Evolutionary conservation across 176 grass and related monocot species (phyloP).

Genomic region (Juncus inflexus): DNA sequence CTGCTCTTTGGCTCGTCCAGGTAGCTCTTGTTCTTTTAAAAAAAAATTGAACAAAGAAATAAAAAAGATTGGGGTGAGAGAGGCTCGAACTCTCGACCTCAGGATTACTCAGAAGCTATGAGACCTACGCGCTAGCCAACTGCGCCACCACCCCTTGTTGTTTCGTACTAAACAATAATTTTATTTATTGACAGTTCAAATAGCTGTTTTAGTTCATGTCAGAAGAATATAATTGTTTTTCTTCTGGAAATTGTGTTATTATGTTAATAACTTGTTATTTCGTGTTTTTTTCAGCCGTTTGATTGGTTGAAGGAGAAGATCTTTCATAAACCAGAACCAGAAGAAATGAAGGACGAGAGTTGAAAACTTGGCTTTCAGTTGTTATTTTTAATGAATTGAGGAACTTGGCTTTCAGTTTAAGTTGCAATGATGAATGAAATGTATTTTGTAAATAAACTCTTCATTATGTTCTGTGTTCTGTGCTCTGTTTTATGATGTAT

Average conservation of each 20-base stretch:
- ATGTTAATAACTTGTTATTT: neutral
- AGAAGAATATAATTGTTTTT: too few species aligned
- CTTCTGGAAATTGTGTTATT: neutral
- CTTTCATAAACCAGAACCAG: slow-evolving; percentile 34
- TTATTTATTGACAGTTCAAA: too few species aligned
- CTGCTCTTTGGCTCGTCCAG: slow-evolving; percentile 41
- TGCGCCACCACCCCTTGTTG: slow-evolving; percentile 44
- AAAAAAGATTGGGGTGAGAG: slow-evolving; percentile 47
- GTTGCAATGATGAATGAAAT: neutral
- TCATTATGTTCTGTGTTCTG: neutral
- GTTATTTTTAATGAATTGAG: too few species aligned
- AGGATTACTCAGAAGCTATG: slow-evolving; percentile 63
- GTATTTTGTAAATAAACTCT: neutral
- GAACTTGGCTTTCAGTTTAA: slow-evolving; percentile 4
- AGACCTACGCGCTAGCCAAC: slow-evolving; percentile 92
- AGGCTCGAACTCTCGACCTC: slow-evolving; percentile 88
- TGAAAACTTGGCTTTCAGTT: too few species aligned
- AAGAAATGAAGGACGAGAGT: neutral
- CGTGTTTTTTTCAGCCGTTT: slow-evolving; percentile 34
- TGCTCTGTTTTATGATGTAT: neutral
- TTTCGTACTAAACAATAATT: neutral
- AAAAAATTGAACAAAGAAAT: neutral
- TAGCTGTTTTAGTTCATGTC: too few species aligned
- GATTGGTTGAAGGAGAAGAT: slow-evolving; percentile 46
- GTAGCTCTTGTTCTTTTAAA: slow-evolving; percentile 17